Evolutionary conservation across 2,329 filamentous ascomycete genomes (phyloP), one percentile per base, ranked within the genome.

Genomic region (Diaporthe sp.): DNA sequence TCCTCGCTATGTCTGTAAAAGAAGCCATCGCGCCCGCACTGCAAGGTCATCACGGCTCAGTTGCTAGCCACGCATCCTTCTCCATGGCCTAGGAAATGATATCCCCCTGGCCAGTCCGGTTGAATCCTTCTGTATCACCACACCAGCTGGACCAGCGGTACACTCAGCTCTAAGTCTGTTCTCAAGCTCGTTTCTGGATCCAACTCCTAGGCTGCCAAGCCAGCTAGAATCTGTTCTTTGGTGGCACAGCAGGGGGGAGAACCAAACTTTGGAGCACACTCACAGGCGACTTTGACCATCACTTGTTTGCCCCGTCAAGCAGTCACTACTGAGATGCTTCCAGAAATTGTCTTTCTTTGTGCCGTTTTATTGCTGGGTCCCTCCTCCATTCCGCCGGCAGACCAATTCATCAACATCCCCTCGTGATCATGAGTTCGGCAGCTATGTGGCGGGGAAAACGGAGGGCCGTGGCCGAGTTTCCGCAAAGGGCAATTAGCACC

Each of bases 401-500:
- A 68, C 31, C 31, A 53, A 15, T 20, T 39, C 31, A 20, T 20
- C 13, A 39, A 15, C 4, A 25, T 20, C 8, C n/a, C 10, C 65
- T 68, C 65, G 65, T 68, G 65, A 68, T n/a, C 47, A 68, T 20
- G 20, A 39, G 49, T 10, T 12, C 44, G 47, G 31, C 44, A 68
- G 47, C 28, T 67, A 39, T 53, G 31, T 47, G 47, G 61, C 37
- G 65, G 65, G 65, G 65, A 34, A 34, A 42, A 53, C 65, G 65
- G 65, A 68, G 47, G 65, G n/a, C 47, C 65, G 13, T 53, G 65
- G 65, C 65, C 65, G 65, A 68, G 34, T 53, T 68, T 68, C 65
- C 65, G 47, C 3, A 68, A 53, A 42, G 15, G 65, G 65, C 31
- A 53, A 53, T 53, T 12, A 39, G 65, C 65, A 53, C n/a, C 65